Evolutionary conservation across 2,329 filamentous ascomycete genomes (phyloP), one percentile per base, ranked within the genome.

Genomic region (Sporothrix brunneoviolacea): DNA sequence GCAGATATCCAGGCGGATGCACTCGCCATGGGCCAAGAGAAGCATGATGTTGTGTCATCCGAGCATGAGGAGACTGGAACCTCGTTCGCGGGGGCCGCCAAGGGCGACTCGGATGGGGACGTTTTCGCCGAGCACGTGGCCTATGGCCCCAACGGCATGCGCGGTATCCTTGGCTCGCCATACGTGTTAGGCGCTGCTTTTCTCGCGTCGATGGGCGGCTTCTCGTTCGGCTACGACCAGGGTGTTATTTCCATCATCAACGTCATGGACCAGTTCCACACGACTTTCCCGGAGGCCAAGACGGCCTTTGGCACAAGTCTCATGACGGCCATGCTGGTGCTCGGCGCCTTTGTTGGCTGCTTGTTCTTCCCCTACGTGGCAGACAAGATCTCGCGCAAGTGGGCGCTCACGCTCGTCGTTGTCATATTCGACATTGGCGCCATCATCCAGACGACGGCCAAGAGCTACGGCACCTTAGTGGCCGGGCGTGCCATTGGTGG

Each of bases 231-330:
- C 37, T 58, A 56, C 32, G 56, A 58, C 50, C 56, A 58, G 43
- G 56, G 56, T n/a, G n/a, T n/a, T n/a, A n/a, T n/a, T n/a, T n/a
- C n/a, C n/a, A n/a, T n/a, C n/a, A 68, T 69, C 12, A 77, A 79
- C 54, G 72, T 73, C 35, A 67, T 80, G 60, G 76, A 72, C 58
- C 69, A 72, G 55, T 66, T 82, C 2, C 62, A 80, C 40, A 69
- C 69, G 51, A 69, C 61, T 3, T 61, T 74, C 40, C 71, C 50
- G 2, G n/a, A 16, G 13, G n/a, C 19, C 9, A 12, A 10, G n/a
- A 61, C 60, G 5, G 62, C 60, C 0, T 70, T 70, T 56, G 61
- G 62, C 45, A 67, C 60, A 39, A 65, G 70, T 4, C 60, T 72
- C 45, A 67, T 71, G 62, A 72, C 69, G 3, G 68, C 64, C 6